Base-by-base conservation (phyloP, 2,329 filamentous ascomycete species). In the Penicillium sp. region DNA sequence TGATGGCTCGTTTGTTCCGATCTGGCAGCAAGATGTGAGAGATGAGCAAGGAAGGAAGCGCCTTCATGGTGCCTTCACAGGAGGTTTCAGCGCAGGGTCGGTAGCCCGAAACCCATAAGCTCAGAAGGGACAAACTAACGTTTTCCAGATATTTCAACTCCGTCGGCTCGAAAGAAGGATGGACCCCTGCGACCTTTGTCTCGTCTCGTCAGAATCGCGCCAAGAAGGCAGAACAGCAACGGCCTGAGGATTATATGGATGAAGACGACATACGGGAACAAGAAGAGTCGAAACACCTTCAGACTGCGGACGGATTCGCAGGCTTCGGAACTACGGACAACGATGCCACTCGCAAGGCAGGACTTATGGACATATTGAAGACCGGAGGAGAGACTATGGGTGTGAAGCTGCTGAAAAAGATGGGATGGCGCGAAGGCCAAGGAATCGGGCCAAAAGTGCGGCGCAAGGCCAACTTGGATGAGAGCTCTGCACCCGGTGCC, bases 1-100 rank as follows among this genome's bases (percentile, higher is more conserved):
- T 72, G 90, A 97, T 77, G 93, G 92, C 57, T 91, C 90, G 39
- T 97, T 92, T 70, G 84, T 96, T 14, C 94, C 94, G 0, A 76
- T 96, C n/a, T 97, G 94, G 92, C 96, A 97, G 77, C 94, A 99
- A 79, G 93, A 97, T 70, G 92, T 96, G 71, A 89, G 88, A 55
- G 94, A 99, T 75, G 94, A 97, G 69, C 87, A 87, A 61, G 94
- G 94, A 14, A 82, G 92, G 64, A 93, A 95, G 75, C 85, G 94
- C 50, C 81, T 99, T 3, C 94, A 99, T 74, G 94, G 94, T 59
- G 94, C 94, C 58, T 99, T 99, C 69, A 97, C 92, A 1, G 94
- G 94, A 64, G 94, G 94, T 29, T 99, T 89, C 78, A 97, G 92
- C 78, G 94, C 94, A 78, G 94, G 94, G 88, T 93, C 83, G 79